phyloP scores from a whole-genome alignment of 176 grass and related monocot species.

The Microstegium vimineum region DNA sequence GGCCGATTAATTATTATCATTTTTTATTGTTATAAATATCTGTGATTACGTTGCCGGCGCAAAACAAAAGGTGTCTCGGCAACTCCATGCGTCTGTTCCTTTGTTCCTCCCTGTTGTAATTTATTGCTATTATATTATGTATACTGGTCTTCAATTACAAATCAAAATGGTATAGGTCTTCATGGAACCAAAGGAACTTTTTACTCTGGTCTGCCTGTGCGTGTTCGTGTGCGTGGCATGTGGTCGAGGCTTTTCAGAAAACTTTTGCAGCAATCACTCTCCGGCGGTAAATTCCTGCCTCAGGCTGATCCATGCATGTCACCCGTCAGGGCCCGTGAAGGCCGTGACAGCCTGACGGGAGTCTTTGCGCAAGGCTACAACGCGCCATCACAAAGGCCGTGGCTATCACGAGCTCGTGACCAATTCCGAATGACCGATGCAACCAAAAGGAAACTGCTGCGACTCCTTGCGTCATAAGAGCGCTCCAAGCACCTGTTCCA shows the following conservation, averaged over 20 bases:
- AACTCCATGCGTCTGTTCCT: not conserved
- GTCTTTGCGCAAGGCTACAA: not conserved
- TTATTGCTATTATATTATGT: not conserved
- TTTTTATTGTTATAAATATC: not conserved
- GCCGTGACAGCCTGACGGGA: not conserved
- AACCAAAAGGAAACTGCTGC: not conserved
- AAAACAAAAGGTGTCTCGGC: not conserved
- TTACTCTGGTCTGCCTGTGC: not conserved
- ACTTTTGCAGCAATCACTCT: not conserved
- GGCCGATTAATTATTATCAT: not conserved
- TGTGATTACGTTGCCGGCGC: not conserved
- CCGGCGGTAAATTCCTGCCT: not conserved
- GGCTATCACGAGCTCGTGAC: not conserved
- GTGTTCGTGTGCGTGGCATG: not conserved
- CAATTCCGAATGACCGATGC: not conserved
- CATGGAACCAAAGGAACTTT: not conserved
- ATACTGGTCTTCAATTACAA: not conserved
- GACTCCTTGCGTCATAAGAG: no score
- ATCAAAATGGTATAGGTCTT: not conserved
- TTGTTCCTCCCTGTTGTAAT: not conserved
- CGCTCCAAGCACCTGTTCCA: not conserved
- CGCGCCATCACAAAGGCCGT: not conserved
- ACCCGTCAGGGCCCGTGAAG: not conserved
- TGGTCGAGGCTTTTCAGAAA: conserved; percentile 14
- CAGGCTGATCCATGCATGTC: not conserved